Percentiles rank a stretch among this genome's conserved stretches.
phyloP scores from a whole-genome alignment of 2,329 filamentous ascomycete genomes.

The Torrubiella hemipterigena region DNA sequence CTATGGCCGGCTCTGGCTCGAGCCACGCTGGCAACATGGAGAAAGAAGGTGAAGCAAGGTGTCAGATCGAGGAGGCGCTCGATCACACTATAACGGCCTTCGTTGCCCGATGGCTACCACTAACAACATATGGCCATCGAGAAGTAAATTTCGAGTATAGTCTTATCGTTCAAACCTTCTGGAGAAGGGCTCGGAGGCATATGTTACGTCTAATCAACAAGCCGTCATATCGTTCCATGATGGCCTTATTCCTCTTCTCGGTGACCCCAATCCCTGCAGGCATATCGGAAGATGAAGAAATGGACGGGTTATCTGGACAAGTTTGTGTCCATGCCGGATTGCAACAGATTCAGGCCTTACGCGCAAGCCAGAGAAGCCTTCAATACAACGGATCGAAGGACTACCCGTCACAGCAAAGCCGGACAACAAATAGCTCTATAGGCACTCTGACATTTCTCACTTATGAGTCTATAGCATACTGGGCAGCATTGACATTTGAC shows the following conservation, averaged over 20 bases:
- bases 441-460: slow-evolving; percentile 20
- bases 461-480: slow-evolving; percentile 26
- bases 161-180: slow-evolving; percentile 13
- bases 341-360: slow-evolving; percentile 25
- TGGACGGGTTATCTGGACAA: slow-evolving; percentile 25
- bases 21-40: slow-evolving; percentile 10
- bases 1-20: no score
- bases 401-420: slow-evolving; percentile 13
- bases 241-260: slow-evolving; percentile 25
- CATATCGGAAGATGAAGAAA: slow-evolving; percentile 26
- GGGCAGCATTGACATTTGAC: slow-evolving; percentile 28
- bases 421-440: slow-evolving; percentile 14
- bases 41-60: slow-evolving; percentile 10
- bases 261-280: slow-evolving; percentile 25
- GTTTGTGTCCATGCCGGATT: slow-evolving; percentile 26
- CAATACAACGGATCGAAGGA: slow-evolving; percentile 28
- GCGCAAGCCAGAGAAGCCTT: slow-evolving; percentile 23
- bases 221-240: slow-evolving; percentile 26
- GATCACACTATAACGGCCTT: slow-evolving; percentile 16
- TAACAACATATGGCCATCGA: slow-evolving; percentile 8
- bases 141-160: slow-evolving; percentile 7
- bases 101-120: slow-evolving; percentile 17
- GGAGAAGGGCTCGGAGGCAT: slow-evolving; percentile 22
- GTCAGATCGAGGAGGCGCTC: slow-evolving; percentile 13
- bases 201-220: slow-evolving; percentile 28